Evolutionary conservation across 2,329 filamentous ascomycete genomes (phyloP).

Genomic region (Neodidymelliopsis sp.): DNA sequence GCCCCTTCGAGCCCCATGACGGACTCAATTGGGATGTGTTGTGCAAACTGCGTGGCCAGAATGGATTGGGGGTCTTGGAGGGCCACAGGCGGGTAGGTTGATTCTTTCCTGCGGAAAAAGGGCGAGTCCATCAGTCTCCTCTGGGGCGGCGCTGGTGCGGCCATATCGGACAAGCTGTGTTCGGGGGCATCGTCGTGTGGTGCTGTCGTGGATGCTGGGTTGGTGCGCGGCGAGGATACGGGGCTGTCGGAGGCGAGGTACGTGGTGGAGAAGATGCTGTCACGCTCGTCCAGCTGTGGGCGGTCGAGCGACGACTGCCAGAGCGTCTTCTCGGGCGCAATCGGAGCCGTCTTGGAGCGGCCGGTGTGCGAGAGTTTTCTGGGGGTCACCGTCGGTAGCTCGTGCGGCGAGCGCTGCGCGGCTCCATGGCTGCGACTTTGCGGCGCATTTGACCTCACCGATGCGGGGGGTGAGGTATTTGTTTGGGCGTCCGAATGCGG

Average conservation of each 20-base stretch:
- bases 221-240: slow-evolving; percentile 47
- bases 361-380: slow-evolving; percentile 47
- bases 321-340: slow-evolving; percentile 40
- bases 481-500: slow-evolving; percentile 46
- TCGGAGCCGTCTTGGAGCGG: slow-evolving; percentile 50
- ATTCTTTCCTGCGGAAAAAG: slow-evolving; percentile 41
- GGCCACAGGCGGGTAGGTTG: slow-evolving; percentile 30
- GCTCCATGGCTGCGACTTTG: slow-evolving; percentile 28
- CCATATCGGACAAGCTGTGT: slow-evolving; percentile 38
- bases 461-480: slow-evolving; percentile 51
- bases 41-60: slow-evolving; percentile 45
- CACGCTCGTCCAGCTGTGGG: slow-evolving; percentile 67
- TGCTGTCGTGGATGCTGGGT: slow-evolving; percentile 28
- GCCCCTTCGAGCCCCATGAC: slow-evolving; percentile 31
- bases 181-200: slow-evolving; percentile 39
- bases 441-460: slow-evolving; percentile 49
- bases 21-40: slow-evolving; percentile 24
- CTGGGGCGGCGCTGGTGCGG: slow-evolving; percentile 37
- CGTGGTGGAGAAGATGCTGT: slow-evolving; percentile 70
- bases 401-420: slow-evolving; percentile 20
- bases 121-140: slow-evolving; percentile 45
- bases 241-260: slow-evolving; percentile 63
- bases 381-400: slow-evolving; percentile 35
- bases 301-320: slow-evolving; percentile 49
- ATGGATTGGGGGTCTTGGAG: slow-evolving; percentile 43